Percentiles rank a stretch among this genome's conserved stretches.
Conservation (phyloP, 2,329 filamentous ascomycete genomes). For the Diaporthe capsici region DNA sequence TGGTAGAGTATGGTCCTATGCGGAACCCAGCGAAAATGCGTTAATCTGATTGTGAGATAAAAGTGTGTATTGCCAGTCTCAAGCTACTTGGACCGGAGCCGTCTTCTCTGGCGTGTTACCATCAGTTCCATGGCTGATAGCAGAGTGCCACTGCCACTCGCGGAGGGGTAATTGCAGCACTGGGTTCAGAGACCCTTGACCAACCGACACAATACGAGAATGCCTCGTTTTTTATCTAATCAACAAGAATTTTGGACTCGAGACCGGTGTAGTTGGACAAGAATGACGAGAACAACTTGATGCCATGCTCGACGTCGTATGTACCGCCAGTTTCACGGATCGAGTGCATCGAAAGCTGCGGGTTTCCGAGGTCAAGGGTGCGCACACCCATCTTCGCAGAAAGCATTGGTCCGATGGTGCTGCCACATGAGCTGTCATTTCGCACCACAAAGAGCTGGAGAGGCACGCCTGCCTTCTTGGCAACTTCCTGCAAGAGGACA, state of each 20-base stretch:
- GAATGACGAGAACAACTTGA: conserved; percentile 89
- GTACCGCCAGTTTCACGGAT: conserved; percentile 94
- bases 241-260: conserved; percentile 86
- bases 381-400: conserved; percentile 87
- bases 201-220: background rate
- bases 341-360: conserved; percentile 96
- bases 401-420: conserved; percentile 98
- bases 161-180: background rate
- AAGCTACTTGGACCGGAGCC: background rate
- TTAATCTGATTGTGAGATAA: background rate
- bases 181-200: background rate
- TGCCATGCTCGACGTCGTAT: conserved; percentile 87
- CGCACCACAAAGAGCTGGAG: conserved; percentile 96
- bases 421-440: conserved; percentile 95
- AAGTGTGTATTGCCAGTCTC: background rate
- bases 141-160: background rate
- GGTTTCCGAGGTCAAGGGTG: conserved; percentile 93
- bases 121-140: background rate
- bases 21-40: background rate
- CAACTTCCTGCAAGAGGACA: conserved; percentile 90
- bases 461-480: conserved; percentile 80
- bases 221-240: conserved; percentile 61
- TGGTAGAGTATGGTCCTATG: background rate
- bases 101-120: background rate
- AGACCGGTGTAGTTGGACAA: conserved; percentile 87